These are phyloP conservation scores for Didymella segeticola DNA, from an alignment of 2,329 filamentous ascomycete species.

Conservation along the genomic window DNA sequence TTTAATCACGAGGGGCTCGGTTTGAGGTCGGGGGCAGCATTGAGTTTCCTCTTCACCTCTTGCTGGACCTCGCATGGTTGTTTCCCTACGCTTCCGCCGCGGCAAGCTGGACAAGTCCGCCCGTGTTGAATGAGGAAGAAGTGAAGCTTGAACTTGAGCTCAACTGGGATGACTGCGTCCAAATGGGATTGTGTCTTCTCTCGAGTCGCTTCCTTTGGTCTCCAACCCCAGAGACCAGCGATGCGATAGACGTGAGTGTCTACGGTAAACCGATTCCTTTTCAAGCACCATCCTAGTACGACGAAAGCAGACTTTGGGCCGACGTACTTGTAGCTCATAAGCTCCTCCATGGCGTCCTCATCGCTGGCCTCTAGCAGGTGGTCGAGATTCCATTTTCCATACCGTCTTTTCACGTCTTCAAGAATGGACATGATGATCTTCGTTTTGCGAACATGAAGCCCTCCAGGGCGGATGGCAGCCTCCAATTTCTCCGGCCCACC, in stretches of 20 bases:
- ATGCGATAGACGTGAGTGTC: conserved; percentile 1
- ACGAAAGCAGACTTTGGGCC: background rate
- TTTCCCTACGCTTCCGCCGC: background rate
- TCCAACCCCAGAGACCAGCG: background rate
- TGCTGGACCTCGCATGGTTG: background rate
- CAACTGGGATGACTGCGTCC: background rate
- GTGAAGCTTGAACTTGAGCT: background rate
- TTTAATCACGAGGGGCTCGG: too few relatives aligned
- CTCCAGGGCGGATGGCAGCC: background rate
- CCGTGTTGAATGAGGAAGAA: background rate
- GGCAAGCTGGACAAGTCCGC: background rate
- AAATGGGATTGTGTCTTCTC: background rate
- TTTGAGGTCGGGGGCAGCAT: too few relatives aligned
- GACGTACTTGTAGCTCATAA: background rate
- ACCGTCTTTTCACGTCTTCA: background rate
- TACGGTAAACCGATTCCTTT: background rate
- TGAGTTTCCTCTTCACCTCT: background rate
- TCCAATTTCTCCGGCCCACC: background rate
- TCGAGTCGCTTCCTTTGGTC: background rate
- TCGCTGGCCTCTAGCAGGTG: background rate
- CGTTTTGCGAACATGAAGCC: background rate
- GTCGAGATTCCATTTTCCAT: background rate
- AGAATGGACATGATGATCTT: background rate
- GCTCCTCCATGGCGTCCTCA: background rate
- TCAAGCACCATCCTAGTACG: background rate